phyloP scores from a whole-genome alignment of 1,284 basidiomycete genomes.

The Pascua sp. region DNA sequence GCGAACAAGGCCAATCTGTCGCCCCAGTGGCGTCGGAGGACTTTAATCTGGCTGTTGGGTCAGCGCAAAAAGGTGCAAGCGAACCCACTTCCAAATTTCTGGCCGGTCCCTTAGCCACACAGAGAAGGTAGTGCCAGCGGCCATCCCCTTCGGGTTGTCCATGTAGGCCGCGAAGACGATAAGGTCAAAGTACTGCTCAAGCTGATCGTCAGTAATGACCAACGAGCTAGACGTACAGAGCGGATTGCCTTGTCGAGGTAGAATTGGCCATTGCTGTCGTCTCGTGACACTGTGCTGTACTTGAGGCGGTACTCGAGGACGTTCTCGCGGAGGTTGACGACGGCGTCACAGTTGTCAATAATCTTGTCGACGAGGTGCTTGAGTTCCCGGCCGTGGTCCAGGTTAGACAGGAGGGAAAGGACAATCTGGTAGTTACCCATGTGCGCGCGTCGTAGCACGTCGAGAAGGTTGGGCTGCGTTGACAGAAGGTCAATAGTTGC shows the following conservation, averaged over 20 bases:
- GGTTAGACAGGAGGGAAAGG: slow-evolving; percentile 78
- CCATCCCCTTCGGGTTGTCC: slow-evolving; percentile 61
- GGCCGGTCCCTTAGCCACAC: slow-evolving; percentile 83
- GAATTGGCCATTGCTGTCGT: slow-evolving; percentile 55
- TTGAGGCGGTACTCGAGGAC: slow-evolving; percentile 76
- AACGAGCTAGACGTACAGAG: slow-evolving; percentile 30
- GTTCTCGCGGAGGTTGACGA: slow-evolving; percentile 84
- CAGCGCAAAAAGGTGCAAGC: slow-evolving; percentile 4
- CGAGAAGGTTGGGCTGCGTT: slow-evolving; percentile 70
- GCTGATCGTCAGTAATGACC: slow-evolving; percentile 25
- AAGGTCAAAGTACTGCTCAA: slow-evolving; percentile 77
- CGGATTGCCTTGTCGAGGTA: slow-evolving; percentile 51
- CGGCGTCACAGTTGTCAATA: slow-evolving; percentile 85
- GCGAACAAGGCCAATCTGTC: slow-evolving; percentile 80
- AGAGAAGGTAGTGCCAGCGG: slow-evolving; percentile 71
- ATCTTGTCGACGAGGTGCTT: slow-evolving; percentile 84
- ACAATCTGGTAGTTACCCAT: slow-evolving; percentile 88
- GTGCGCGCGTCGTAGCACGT: slow-evolving; percentile 78
- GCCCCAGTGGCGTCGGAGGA: slow-evolving; percentile 71
- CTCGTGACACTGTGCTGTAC: slow-evolving; percentile 75
- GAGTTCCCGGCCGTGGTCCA: slow-evolving; percentile 74
- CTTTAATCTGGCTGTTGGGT: slow-evolving; percentile 69
- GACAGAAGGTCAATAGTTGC: slow-evolving; percentile 80
- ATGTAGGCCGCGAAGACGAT: slow-evolving; percentile 92
- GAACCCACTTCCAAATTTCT: slow-evolving; percentile 86